phyloP scores from a whole-genome alignment of 1,284 basidiomycete genomes.

The Rhodotorula sp. region DNA sequence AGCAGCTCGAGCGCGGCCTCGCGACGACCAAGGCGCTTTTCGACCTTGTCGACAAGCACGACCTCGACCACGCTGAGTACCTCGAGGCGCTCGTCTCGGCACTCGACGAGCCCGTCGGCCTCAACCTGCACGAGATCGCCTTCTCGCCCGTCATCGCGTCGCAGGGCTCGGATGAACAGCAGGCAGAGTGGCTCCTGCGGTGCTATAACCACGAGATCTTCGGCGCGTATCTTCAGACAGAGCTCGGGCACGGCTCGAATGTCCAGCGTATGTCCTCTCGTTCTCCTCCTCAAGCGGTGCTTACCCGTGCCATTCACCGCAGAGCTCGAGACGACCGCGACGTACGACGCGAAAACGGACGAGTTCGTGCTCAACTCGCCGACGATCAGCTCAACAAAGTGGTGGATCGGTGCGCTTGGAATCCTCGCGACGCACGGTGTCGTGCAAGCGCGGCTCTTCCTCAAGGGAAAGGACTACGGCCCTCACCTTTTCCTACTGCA shows the following conservation, averaged over 20 bases:
- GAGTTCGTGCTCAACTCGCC: slow-evolving; percentile 78
- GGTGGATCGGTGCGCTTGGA: slow-evolving; percentile 77
- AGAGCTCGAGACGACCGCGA: slow-evolving; percentile 73
- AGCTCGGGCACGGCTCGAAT: slow-evolving; percentile 72
- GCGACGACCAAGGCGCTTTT: slow-evolving; percentile 61
- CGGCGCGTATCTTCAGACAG: slow-evolving; percentile 46
- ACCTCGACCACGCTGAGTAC: slow-evolving; percentile 59
- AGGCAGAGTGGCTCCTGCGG: slow-evolving; percentile 57
- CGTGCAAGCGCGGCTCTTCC: slow-evolving; percentile 72
- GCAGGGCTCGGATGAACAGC: slow-evolving; percentile 41
- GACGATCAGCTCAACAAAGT: slow-evolving; percentile 73
- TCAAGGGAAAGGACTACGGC: slow-evolving; percentile 67
- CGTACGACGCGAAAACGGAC: slow-evolving; percentile 65
- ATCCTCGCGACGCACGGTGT: slow-evolving; percentile 75
- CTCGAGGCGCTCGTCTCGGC: slow-evolving; percentile 41
- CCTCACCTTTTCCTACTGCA: slow-evolving; percentile 77
- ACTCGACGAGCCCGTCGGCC: slow-evolving; percentile 61
- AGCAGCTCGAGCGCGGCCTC: slow-evolving; percentile 59
- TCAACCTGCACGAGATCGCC: slow-evolving; percentile 60
- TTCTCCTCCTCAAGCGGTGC: neutral
- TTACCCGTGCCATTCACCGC: neutral
- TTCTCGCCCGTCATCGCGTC: slow-evolving; percentile 37
- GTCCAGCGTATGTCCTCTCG: slow-evolving; percentile 54
- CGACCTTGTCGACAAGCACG: slow-evolving; percentile 60
- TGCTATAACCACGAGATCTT: slow-evolving; percentile 52